Evolutionary conservation across 2,329 filamentous ascomycete genomes (phyloP), one percentile per base, ranked within the genome.

Genomic region (Trichoderma endophyticum): DNA sequence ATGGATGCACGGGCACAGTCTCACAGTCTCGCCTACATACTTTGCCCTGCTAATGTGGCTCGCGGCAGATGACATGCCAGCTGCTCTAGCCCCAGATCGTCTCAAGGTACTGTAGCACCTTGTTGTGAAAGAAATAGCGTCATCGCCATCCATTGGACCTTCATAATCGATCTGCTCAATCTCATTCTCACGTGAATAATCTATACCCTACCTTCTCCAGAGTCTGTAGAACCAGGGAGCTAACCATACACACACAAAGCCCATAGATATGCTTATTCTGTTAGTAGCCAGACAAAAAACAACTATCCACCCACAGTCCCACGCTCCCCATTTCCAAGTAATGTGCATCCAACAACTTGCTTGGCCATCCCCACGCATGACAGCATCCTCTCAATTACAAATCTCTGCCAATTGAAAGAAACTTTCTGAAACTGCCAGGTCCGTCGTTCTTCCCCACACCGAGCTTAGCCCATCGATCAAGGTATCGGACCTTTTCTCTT

Each of bases 351-450:
- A 62, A 51, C n/a, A 62, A 36, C 21, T 43, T 61, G 39, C 39
- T 24, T 28, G 21, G 18, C 8, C 48, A 14, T 70, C 39, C 28
- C 36, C 65, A 34, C n/a, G 36, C n/a, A 24, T 7, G n/a, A 15
- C 56, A 39, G 15, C 28, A 28, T 60, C 36, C 14, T 30, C 34
- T 18, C 26, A 24, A 8, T 15, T 59, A 34, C 14, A 34, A 32
- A 30, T 71, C 68, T 56, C 68, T 71, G 15, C 71, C 30, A n/a
- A 73, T 61, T 30, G 64, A 59, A 57, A 73, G 64, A 28, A 73
- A n/a, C 68, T 32, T 71, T 24, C 62, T 66, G 62, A 73, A 59
- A 32, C 61, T 62, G 43, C 62, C n/a, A 39, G 28, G 11, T 8
- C 68, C 62, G 14, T 71, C 71, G n/a, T 36, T 67, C 26, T 39